Evolutionary conservation across 2,329 filamentous ascomycete species (phyloP).

Genomic region (Beauveria pseudobassiana): DNA sequence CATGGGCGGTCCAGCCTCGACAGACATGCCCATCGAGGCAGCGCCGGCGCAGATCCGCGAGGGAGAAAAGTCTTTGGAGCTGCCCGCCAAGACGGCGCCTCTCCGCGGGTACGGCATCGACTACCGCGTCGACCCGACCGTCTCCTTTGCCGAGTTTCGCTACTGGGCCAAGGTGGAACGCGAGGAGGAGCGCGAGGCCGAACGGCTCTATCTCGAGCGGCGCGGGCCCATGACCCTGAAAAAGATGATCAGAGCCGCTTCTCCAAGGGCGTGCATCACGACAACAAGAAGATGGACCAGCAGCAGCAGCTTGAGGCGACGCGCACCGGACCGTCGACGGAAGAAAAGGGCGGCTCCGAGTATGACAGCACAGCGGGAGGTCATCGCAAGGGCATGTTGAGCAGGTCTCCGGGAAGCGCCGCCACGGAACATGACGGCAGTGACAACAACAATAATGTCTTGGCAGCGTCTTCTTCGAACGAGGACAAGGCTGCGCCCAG

Average conservation of each 20-base stretch:
- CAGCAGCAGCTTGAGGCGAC: not conserved
- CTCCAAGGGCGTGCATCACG: conserved; percentile 13
- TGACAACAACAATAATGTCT: not conserved
- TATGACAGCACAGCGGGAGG: not conserved
- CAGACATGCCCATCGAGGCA: not conserved
- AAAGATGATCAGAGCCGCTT: conserved; percentile 14
- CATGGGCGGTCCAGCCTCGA: not conserved
- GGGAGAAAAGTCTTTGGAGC: not conserved
- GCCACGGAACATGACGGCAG: not conserved
- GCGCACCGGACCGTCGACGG: not conserved
- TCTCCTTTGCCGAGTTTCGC: conserved; percentile 17
- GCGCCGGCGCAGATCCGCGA: not conserved
- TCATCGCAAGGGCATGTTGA: not conserved
- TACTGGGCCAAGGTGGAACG: conserved; percentile 18
- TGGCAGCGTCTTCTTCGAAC: not conserved
- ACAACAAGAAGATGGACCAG: conserved; percentile 5
- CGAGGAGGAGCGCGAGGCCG: conserved; percentile 15
- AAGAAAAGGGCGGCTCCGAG: not conserved
- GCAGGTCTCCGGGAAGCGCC: not conserved
- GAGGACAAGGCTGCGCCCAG: not conserved
- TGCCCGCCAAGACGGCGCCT: not conserved
- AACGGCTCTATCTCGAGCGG: conserved; percentile 13
- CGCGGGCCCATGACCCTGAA: conserved; percentile 13
- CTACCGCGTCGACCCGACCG: conserved; percentile 9
- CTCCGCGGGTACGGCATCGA: not conserved